phyloP scores from a whole-genome alignment of 1,284 basidiomycete species.

The Ceratobasidium sp. region DNA sequence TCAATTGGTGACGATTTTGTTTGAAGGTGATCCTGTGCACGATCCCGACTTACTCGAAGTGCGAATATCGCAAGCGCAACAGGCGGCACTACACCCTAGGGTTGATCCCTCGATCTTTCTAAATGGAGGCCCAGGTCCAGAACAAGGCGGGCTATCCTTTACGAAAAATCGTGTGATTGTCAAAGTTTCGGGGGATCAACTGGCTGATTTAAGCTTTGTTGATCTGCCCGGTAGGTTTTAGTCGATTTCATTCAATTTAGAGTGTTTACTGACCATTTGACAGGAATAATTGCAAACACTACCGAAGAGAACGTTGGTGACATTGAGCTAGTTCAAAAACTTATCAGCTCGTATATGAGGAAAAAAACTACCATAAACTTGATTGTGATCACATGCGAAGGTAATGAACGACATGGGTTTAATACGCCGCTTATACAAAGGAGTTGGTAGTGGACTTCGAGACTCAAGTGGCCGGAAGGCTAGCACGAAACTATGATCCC shows the following conservation, averaged over 20 bases:
- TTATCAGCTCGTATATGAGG: not conserved
- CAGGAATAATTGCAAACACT: conserved; percentile 6
- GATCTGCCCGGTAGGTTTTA: conserved; percentile 58
- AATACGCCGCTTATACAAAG: not conserved
- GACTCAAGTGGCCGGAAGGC: not conserved
- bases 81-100: conserved; percentile 54
- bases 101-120: conserved; percentile 42
- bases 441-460: not conserved
- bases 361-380: not conserved
- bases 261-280: not conserved
- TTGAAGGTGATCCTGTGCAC: not conserved
- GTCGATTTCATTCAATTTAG: too few relatives aligned
- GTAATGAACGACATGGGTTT: not conserved
- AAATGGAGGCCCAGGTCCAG: conserved; percentile 43
- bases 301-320: not conserved
- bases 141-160: conserved; percentile 47
- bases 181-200: conserved; percentile 55
- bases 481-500: not conserved
- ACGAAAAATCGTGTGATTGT: conserved; percentile 57
- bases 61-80: conserved; percentile 56
- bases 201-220: conserved; percentile 60
- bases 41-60: not conserved
- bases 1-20: conserved; percentile 49
- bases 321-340: not conserved
- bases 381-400: not conserved